These are phyloP conservation scores for Colletotrichum plurivorum DNA, from an alignment of 2,329 filamentous ascomycete genomes.

Conservation along the genomic window DNA sequence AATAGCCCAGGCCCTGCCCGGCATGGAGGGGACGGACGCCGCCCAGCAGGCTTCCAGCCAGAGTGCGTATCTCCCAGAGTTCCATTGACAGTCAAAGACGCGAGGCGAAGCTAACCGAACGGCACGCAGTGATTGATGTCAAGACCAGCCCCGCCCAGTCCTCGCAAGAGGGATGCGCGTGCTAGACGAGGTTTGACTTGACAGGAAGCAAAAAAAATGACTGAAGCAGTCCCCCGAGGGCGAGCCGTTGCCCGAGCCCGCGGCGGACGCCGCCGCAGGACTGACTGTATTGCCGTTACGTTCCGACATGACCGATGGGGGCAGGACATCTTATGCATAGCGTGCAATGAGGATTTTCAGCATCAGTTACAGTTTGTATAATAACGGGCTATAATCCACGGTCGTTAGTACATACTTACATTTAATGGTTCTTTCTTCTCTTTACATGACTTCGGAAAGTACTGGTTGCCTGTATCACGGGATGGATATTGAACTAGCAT, in stretches of 20 bases:
- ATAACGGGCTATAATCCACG: conserved; percentile 42
- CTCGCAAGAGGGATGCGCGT: conserved; percentile 81
- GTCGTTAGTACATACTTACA: conserved; percentile 42
- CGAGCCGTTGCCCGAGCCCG: conserved; percentile 27
- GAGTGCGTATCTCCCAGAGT: conserved; percentile 70
- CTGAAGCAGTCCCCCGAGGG: conserved; percentile 33
- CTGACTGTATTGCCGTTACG: conserved; percentile 35
- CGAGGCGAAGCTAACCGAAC: conserved; percentile 46
- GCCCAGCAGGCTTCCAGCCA: conserved; percentile 80
- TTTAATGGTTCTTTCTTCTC: conserved; percentile 37
- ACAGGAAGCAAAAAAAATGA: conserved; percentile 8
- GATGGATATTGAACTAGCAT: neutral
- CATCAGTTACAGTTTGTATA: conserved; percentile 44
- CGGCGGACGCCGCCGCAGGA: conserved; percentile 24
- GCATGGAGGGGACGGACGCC: conserved; percentile 93
- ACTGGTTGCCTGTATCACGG: neutral
- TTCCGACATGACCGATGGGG: conserved; percentile 38
- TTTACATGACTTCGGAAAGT: neutral
- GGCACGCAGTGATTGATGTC: conserved; percentile 85
- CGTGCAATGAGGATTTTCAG: conserved; percentile 45
- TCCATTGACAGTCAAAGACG: neutral
- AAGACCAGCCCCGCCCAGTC: conserved; percentile 82
- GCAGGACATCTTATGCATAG: conserved; percentile 49
- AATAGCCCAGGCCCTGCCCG: conserved; percentile 97
- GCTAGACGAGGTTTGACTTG: conserved; percentile 56